Conservation (phyloP, 2,329 filamentous ascomycete genomes). For the Claviceps quebecensis region DNA sequence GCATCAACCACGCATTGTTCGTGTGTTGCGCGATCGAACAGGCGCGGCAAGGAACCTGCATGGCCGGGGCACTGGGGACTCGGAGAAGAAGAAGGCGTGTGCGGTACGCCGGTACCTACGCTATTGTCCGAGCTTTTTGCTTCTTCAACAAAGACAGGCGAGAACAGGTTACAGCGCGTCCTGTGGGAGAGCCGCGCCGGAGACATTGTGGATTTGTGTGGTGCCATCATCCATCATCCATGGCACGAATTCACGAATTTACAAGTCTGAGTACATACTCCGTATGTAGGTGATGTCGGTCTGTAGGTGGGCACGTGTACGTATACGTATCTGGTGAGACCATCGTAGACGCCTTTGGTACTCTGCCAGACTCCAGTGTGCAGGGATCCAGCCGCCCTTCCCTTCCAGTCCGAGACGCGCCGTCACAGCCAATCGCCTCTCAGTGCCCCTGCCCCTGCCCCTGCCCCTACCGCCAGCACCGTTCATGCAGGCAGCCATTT, state of each 20-base stretch:
- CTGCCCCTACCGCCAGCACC: conserved; percentile 5
- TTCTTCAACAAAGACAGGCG: neutral
- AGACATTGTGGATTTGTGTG: no score
- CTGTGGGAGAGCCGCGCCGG: no score
- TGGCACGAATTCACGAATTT: no score
- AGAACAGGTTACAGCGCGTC: neutral
- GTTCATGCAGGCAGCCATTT: no score
- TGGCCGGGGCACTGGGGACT: neutral
- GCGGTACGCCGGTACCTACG: no score
- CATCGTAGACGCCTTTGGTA: neutral
- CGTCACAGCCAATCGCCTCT: conserved; percentile 15
- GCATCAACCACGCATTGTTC: neutral
- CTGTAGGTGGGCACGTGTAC: no score
- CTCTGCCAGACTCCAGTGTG: neutral
- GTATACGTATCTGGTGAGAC: neutral
- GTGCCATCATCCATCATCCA: no score
- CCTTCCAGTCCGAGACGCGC: conserved; percentile 4
- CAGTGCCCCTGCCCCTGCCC: conserved; percentile 8
- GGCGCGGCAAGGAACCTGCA: neutral
- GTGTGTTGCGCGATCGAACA: neutral
- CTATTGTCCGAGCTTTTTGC: neutral
- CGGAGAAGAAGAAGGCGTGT: neutral
- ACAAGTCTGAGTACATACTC: no score
- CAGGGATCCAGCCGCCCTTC: neutral
- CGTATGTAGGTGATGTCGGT: no score